Conservation (phyloP, 2,329 filamentous ascomycete species). For the Lachnellula subtilissima region DNA sequence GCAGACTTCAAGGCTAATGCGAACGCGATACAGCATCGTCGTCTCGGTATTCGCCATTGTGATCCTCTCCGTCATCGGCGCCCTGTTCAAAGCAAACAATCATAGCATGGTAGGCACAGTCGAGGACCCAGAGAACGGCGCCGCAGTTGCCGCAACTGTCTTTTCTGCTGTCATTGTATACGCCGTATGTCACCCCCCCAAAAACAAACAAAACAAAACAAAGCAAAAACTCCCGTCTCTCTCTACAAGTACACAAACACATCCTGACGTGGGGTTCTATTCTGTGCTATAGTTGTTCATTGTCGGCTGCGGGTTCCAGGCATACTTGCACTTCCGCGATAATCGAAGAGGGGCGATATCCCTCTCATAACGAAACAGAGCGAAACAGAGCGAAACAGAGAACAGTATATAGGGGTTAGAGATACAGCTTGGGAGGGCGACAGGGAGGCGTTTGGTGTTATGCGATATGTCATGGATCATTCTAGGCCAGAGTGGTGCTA, state of each 20-base stretch:
- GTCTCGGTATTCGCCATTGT: constrained; percentile 62
- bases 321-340: constrained; percentile 77
- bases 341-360: constrained; percentile 80
- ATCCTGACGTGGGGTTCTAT: neutral
- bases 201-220: too few relatives aligned
- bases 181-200: constrained; percentile 55
- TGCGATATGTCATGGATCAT: neutral
- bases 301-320: constrained; percentile 86
- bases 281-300: constrained; percentile 52
- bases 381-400: neutral
- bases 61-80: constrained; percentile 58
- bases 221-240: neutral
- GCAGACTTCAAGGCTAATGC: constrained; percentile 1
- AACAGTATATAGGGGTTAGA: neutral
- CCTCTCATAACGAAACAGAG: constrained; percentile 40
- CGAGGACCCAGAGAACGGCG: constrained; percentile 64
- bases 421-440: constrained; percentile 1
- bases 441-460: constrained; percentile 22
- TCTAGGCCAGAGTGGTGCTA: neutral
- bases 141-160: constrained; percentile 75
- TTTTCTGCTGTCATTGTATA: constrained; percentile 89
- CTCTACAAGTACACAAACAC: too few relatives aligned
- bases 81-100: constrained; percentile 74
- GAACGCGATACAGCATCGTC: constrained; percentile 59
- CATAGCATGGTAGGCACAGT: constrained; percentile 77